Evolutionary conservation across 257 asterid species (phyloP), one percentile per base, ranked within the genome.

Genomic region (Fraxinus pennsylvanica): DNA sequence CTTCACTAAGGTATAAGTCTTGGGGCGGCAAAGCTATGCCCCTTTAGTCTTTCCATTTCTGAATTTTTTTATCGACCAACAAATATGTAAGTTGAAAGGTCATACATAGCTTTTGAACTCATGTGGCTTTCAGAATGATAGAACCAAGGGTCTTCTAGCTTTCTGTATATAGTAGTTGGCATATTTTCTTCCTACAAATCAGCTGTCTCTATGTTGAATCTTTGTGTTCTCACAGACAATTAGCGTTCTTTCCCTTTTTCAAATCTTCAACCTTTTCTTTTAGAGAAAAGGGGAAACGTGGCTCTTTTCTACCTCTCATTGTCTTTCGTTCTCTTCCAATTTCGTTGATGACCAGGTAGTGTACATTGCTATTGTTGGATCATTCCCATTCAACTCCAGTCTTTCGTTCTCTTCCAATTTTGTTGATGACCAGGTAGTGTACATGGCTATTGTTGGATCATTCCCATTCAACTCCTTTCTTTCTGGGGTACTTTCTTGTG

Each of bases 381-480:
- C 98, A 29, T 94, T 94, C 80, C 98, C 99, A 6, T 94, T 94
- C 90, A 94, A 94, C 89, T 92, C 99, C 73, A n/a, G 14, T 52
- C 5, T 17, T 17, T 14, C 63, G 3, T 63, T 73, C 70, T 39
- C 27, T 71, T 22, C 38, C 21, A 30, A 65, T n/a, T 79, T 43
- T 80, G 75, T 61, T 77, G 78, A 76, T 77, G 74, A 72, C 72
- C 84, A 94, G 99, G 94, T 94, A 5, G 94, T 77, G 35, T 94
- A 94, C 88, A 84, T 94, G 97, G 99, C 96, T n/a, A 4, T 86
- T 73, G 99, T 94, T 84, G 98, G 98, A 82, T 83, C 98, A 29
- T 94, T 94, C 80, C 98, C 99, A 6, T 94, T 94, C 90, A 94
- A 94, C 89, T 92, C 99, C 73, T 94, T 94, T 67, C 99, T 92